Conservation (phyloP, 495 filamentous ascomycete species). For the Platismatia glauca region DNA sequence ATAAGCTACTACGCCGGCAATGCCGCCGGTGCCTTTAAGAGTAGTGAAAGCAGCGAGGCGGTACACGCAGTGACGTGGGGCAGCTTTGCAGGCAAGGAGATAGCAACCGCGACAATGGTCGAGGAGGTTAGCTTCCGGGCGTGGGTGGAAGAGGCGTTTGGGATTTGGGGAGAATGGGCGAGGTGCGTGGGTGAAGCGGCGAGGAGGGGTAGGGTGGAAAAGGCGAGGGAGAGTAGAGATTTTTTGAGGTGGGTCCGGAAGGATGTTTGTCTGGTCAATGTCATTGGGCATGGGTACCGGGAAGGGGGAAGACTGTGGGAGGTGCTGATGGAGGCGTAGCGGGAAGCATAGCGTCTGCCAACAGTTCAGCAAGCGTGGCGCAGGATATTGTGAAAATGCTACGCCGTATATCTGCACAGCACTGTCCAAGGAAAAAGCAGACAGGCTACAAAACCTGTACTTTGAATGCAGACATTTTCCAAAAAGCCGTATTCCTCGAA, state of each 20-base stretch:
- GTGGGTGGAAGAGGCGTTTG: conserved; percentile 94
- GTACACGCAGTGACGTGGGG: conserved; percentile 98
- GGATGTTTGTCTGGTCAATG: conserved; percentile 23
- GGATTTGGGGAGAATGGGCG: conserved; percentile 91
- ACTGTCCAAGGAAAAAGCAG: no score
- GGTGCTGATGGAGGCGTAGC: conserved; percentile 18
- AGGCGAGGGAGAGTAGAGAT: conserved; percentile 16
- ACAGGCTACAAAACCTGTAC: background rate
- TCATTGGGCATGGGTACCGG: conserved; percentile 25
- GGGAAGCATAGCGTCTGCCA: background rate
- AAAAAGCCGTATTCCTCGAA: background rate
- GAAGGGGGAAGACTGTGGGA: conserved; percentile 22
- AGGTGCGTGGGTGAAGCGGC: conserved; percentile 46
- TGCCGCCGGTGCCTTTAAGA: conserved; percentile 57
- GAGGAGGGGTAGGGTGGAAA: conserved; percentile 10
- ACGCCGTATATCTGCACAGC: no score
- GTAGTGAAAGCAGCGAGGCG: conserved; percentile 45
- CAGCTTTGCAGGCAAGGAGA: conserved; percentile 91
- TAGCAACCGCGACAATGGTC: conserved; percentile 94
- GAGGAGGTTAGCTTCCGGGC: conserved; percentile 91
- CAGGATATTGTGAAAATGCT: background rate
- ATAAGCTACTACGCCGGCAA: conserved; percentile 85
- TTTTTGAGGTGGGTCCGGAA: conserved; percentile 18
- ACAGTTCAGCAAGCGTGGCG: background rate
- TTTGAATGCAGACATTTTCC: background rate